A percentile compares a stretch with the other conserved stretches of the same genome.
Conservation (phyloP, 805 yeast genomes). For the Kluyveromyces siamensis region DNA sequence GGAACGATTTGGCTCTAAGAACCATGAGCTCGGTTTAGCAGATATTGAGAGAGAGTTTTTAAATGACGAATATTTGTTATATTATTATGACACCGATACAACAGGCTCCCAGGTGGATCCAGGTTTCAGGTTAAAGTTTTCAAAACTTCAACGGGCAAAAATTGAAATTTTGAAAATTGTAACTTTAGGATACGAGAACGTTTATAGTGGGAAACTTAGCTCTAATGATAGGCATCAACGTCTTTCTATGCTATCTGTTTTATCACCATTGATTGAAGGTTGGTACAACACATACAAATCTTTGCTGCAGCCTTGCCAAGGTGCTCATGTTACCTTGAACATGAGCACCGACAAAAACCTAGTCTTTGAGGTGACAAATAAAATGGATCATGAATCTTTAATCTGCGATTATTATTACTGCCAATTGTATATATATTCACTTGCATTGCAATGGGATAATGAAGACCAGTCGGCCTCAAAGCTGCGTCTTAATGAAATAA, state of each 20-base stretch:
- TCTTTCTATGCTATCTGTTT: slow-evolving; percentile 58
- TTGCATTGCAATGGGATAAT: slow-evolving; percentile 55
- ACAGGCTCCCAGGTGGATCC: slow-evolving; percentile 1
- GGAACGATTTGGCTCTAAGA: slow-evolving; percentile 6
- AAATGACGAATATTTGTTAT: slow-evolving; percentile 26
- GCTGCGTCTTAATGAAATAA: slow-evolving; percentile 58
- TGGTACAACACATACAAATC: slow-evolving; percentile 64
- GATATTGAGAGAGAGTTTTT: slow-evolving; percentile 25
- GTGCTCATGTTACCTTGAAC: slow-evolving; percentile 21
- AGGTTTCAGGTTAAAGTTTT: slow-evolving; percentile 38
- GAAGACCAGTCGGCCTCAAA: slow-evolving; percentile 17
- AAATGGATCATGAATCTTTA: slow-evolving; percentile 58
- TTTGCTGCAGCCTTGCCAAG: slow-evolving; percentile 39
- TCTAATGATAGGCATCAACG: slow-evolving; percentile 50
- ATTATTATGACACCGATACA: slow-evolving; percentile 8
- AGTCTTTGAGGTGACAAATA: slow-evolving; percentile 25
- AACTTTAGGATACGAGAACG: slow-evolving; percentile 73
- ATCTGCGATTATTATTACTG: slow-evolving; percentile 81
- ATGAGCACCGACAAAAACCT: slow-evolving; percentile 25
- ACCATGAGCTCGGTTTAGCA: slow-evolving; percentile 7
- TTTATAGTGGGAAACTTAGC: slow-evolving; percentile 53
- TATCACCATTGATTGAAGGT: slow-evolving; percentile 66
- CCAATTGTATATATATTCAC: slow-evolving; percentile 71
- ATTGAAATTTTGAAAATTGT: slow-evolving; percentile 71
- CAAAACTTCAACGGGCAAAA: slow-evolving; percentile 61